These are phyloP conservation scores for Kingdonia uniflora DNA, from an alignment of 164 flowering plant species.

Conservation along the genomic window DNA sequence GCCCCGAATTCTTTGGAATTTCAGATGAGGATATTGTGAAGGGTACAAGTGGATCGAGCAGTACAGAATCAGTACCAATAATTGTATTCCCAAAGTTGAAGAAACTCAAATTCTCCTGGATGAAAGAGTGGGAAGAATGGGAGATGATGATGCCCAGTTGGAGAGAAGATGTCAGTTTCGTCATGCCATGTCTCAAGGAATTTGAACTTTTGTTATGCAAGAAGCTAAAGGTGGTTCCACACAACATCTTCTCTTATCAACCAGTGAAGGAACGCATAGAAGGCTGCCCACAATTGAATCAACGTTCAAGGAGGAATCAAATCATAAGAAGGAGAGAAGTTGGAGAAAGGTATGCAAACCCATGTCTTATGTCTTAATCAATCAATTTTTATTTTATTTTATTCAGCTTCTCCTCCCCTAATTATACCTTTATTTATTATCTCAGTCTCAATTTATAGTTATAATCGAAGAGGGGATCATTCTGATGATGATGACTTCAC, in stretches of 20 bases:
- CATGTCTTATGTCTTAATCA: too few species aligned
- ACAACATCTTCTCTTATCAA: not conserved
- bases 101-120: not conserved
- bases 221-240: slow-evolving; percentile 2
- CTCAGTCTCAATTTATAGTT: too few species aligned
- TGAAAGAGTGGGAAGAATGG: not conserved
- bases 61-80: not conserved
- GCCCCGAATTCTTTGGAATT: not conserved
- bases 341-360: too few species aligned
- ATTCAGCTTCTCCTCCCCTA: too few species aligned
- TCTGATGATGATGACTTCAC: too few species aligned
- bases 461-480: too few species aligned
- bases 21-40: not conserved
- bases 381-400: too few species aligned
- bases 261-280: too few species aligned
- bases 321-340: too few species aligned
- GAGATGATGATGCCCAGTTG: not conserved
- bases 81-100: not conserved
- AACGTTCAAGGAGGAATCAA: too few species aligned
- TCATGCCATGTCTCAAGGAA: not conserved
- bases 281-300: too few species aligned
- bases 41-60: not conserved
- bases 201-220: not conserved
- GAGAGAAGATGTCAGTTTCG: not conserved
- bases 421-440: too few species aligned